Evolutionary conservation across 805 yeast genomes (phyloP), one percentile per base, ranked within the genome.

Genomic region (Lachancea meyersii): DNA sequence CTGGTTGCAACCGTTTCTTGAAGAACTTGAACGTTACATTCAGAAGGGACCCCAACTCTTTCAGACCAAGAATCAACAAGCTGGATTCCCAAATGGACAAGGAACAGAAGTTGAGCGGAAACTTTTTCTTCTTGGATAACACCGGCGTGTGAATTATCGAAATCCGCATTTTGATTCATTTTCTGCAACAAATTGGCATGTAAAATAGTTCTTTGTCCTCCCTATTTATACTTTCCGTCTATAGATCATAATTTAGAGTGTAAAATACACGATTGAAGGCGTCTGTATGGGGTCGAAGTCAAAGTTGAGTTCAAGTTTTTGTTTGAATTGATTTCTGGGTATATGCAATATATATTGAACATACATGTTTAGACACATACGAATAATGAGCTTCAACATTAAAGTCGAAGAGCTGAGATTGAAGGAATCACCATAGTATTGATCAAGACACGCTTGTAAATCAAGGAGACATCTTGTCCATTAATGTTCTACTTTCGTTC

Each of bases 41-140:
- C 74, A 86, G 99, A 80, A 87, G 99, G 75, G 99, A 93, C 71
- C 97, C 99, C 58, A 87, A 81, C 64, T 86, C 96, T 44, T 93
- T 79, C 77, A 84, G 99, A 72, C 99, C 99, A 60, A 86, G 99
- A 79, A 93, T 93, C 67, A 93, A 93, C 75, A 93, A 93, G 71
- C 72, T 86, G 62, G 97, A 86, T 61, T 89, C 97, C 42, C 99
- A 93, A 75, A 87, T 93, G 96, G 99, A 93, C 69, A 93, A 84
- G 71, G 97, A 93, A 72, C 99, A 93, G 70, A 93, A 93, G 72
- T 62, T 77, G 34, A 61, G 79, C 39, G 98, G 98, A 48, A 89
- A 91, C 75, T 93, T 84, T 73, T 93, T 93, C 81, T 93, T 93
- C 79, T 76, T 93, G 70, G 98, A 91, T 61, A 79, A 69, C 54